Base-by-base conservation (phyloP, 2,329 filamentous ascomycete species). In the Botrytis cinerea region DNA sequence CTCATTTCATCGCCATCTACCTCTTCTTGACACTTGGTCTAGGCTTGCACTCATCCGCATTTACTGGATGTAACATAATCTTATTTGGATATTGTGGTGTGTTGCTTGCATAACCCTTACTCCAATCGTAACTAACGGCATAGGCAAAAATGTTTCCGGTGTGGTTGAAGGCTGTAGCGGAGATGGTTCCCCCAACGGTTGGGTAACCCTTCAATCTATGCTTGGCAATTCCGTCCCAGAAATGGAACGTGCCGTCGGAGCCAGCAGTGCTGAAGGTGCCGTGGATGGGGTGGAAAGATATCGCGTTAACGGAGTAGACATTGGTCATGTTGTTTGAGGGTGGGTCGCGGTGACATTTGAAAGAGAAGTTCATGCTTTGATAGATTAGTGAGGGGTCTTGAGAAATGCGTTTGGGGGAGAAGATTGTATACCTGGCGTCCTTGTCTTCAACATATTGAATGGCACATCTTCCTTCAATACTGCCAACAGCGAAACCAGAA, bases 381-480 rank as follows among this genome's bases (percentile, higher is more conserved):
- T 62, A 67, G 60, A 46, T 70, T 73, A 68, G 66, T 43, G 22
- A 67, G 16, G 18, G 16, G 68, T 46, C 51, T 69, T 38, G 46
- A n/a, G 9, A 16, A 43, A 64, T 59, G 25, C 4, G 25, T 25
- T 35, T 22, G 20, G 25, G 32, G 7, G 40, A 43, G 20, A 35
- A 54, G 45, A 43, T 46, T 43, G 10, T 10, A 35, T 85, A 91
- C 91, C 84, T 89, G 4, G 92, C 85, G 81, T 99, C 94, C 83
- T 98, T 98, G 61, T 99, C 96, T 80, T 99, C 95, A 51, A 98
- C 94, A 80, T 99, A 98, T 82, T 99, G 96, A 76, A 99, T 99
- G 2, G 96, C 96, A 82, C 96, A 99, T 73, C 96, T 92, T 45
- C 96, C 96, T 82, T 99, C 96, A 79, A 99, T 97, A 81, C 93